A percentile compares a stretch with the other conserved stretches of the same genome.
These are phyloP conservation scores for Dimargaris cristalligena DNA, from an alignment of 192 early-diverging fungal genomes.

Conservation along the genomic window DNA sequence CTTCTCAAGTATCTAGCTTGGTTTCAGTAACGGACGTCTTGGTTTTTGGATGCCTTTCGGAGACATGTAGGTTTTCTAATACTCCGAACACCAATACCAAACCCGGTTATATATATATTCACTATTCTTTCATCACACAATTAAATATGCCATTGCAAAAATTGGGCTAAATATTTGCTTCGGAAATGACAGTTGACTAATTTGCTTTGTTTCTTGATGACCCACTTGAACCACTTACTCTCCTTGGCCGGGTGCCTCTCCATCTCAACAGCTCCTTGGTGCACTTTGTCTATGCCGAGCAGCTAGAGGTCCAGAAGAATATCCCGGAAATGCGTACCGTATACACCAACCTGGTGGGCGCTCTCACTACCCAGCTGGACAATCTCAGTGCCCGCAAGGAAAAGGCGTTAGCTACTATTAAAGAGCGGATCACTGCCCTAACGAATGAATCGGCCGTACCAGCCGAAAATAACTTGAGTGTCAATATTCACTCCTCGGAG, in stretches of 20 bases:
- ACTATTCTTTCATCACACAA: background rate
- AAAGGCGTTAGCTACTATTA: constrained; percentile 15
- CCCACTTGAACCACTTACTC: constrained; percentile 14
- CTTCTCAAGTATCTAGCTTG: background rate
- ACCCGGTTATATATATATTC: constrained; percentile 3
- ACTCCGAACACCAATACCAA: background rate
- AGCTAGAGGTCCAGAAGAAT: constrained; percentile 45
- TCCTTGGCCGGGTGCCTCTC: constrained; percentile 13
- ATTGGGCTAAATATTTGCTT: background rate
- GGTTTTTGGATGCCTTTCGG: background rate
- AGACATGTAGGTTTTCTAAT: background rate
- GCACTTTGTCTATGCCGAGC: constrained; percentile 55
- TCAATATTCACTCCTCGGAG: background rate
- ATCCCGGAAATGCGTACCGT: constrained; percentile 31
- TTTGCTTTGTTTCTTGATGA: constrained; percentile 24
- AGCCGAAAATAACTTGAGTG: background rate
- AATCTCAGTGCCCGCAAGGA: constrained; percentile 13
- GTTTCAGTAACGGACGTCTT: background rate
- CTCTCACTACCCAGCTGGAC: constrained; percentile 15
- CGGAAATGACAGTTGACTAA: constrained; percentile 13
- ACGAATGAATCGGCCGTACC: background rate
- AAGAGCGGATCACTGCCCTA: constrained; percentile 19
- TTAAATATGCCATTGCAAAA: background rate
- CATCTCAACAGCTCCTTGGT: constrained; percentile 36
- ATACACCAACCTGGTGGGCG: constrained; percentile 28